Evolutionary conservation across 2,329 filamentous ascomycete species (phyloP).

Genomic region (Trichophaea hybrida): DNA sequence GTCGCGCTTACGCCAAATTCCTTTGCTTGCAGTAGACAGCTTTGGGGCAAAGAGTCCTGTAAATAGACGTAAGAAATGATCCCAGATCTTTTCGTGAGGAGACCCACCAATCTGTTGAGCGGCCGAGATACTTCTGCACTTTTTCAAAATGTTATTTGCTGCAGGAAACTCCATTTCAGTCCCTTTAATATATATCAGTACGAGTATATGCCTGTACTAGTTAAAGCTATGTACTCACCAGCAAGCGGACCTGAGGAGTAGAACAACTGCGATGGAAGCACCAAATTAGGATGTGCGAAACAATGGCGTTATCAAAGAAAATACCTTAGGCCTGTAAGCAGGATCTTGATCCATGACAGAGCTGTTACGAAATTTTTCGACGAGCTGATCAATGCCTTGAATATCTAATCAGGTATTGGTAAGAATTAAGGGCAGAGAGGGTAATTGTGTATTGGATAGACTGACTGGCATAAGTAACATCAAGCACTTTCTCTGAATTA

Average conservation of each 20-base stretch:
- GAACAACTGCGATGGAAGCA: constrained; percentile 11
- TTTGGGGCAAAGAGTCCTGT: constrained; percentile 24
- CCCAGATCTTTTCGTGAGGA: not conserved
- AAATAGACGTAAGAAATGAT: not conserved
- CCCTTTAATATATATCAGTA: constrained; percentile 6
- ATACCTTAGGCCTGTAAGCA: constrained; percentile 70
- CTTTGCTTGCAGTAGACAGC: constrained; percentile 17
- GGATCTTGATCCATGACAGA: constrained; percentile 81
- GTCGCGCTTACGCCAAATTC: constrained; percentile 22
- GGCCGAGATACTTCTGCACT: constrained; percentile 23
- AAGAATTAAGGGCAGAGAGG: not conserved
- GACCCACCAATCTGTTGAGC: constrained; percentile 23
- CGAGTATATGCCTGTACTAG: not conserved
- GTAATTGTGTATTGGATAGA: constrained; percentile 18
- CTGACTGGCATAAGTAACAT: constrained; percentile 90
- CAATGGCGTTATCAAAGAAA: constrained; percentile 8
- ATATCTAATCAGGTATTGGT: constrained; percentile 47
- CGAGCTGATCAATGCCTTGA: constrained; percentile 77
- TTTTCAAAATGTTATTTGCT: constrained; percentile 23
- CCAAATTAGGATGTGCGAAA: not conserved
- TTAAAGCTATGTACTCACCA: not conserved
- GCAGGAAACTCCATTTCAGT: constrained; percentile 21
- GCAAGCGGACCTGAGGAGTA: constrained; percentile 18
- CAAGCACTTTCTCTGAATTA: constrained; percentile 69
- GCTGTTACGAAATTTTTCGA: constrained; percentile 93